Conservation (phyloP, 768 basidiomycete genomes). For the Xanthoconium purpureum region DNA sequence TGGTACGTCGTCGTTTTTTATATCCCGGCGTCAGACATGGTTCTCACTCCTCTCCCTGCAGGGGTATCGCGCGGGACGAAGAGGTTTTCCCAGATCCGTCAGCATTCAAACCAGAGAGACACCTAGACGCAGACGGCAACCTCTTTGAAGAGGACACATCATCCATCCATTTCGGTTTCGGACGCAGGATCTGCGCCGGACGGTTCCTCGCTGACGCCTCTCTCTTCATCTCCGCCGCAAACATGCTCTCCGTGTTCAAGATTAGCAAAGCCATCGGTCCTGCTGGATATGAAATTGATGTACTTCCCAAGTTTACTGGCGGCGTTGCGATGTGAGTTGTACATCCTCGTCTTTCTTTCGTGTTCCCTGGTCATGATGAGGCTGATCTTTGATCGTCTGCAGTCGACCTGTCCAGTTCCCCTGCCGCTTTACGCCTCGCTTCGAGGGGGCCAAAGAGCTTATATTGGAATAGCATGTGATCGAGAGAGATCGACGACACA, state of each 20-base stretch:
- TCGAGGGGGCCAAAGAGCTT: slow-evolving; percentile 2
- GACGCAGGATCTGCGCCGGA: slow-evolving; percentile 26
- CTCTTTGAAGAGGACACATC: slow-evolving; percentile 21
- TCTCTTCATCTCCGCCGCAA: slow-evolving; percentile 17
- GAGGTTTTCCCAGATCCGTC: slow-evolving; percentile 28
- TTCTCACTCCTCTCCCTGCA: not conserved
- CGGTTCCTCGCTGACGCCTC: slow-evolving; percentile 16
- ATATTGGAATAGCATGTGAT: too few relatives aligned
- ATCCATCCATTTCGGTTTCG: slow-evolving; percentile 34
- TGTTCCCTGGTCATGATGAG: too few relatives aligned
- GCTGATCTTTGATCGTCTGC: not conserved
- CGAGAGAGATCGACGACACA: too few relatives aligned
- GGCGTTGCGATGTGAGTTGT: slow-evolving; percentile 16
- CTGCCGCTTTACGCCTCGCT: slow-evolving; percentile 21
- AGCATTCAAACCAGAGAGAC: slow-evolving; percentile 35
- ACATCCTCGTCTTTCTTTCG: not conserved
- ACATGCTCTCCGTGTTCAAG: slow-evolving; percentile 19
- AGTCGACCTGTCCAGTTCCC: slow-evolving; percentile 17
- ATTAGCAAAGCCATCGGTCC: slow-evolving; percentile 21
- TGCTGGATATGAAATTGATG: slow-evolving; percentile 22
- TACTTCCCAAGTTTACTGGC: slow-evolving; percentile 18
- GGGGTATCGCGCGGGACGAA: slow-evolving; percentile 25
- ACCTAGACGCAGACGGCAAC: slow-evolving; percentile 22
- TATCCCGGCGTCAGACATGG: too few relatives aligned
- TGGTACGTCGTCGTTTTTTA: slow-evolving; percentile 7